These are phyloP conservation scores for Plenodomus tracheiphilus DNA, from an alignment of 2,329 filamentous ascomycete species.

Conservation along the genomic window DNA sequence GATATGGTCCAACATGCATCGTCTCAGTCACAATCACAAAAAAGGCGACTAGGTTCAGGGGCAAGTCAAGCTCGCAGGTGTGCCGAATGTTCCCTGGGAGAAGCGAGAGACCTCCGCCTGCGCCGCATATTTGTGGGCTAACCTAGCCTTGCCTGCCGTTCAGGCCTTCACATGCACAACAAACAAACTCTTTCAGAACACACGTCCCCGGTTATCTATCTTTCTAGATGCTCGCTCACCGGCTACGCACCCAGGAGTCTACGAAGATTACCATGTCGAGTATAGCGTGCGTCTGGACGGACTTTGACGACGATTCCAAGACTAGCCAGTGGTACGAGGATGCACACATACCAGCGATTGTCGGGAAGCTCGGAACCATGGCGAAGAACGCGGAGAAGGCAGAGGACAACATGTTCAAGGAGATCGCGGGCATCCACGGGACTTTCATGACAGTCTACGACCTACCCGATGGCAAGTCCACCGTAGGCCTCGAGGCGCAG, in stretches of 20 bases:
- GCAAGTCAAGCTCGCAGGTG: neutral
- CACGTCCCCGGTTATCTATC: no score
- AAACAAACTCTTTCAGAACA: no score
- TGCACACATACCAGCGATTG: conserved; percentile 9
- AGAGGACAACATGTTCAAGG: conserved; percentile 16
- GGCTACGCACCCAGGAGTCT: neutral
- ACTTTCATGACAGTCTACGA: conserved; percentile 16
- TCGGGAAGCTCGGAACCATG: conserved; percentile 8
- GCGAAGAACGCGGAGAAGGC: conserved; percentile 9
- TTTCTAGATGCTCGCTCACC: neutral
- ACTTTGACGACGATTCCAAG: conserved; percentile 8
- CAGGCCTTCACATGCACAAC: neutral
- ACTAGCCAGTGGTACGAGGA: conserved; percentile 12
- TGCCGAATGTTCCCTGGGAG: neutral
- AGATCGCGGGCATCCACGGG: conserved; percentile 11
- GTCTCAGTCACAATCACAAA: no score
- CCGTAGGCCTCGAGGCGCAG: conserved; percentile 9
- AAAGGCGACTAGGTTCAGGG: neutral
- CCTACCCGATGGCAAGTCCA: conserved; percentile 6
- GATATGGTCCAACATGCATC: neutral
- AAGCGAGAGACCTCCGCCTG: neutral
- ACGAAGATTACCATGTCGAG: conserved; percentile 9
- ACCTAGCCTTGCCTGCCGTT: neutral
- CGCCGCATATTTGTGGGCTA: neutral
- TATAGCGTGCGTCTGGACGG: conserved; percentile 15